Evolutionary conservation across 1,139 yeast species (phyloP).

Genomic region (Nakaseomyces kungkrabaensis): DNA sequence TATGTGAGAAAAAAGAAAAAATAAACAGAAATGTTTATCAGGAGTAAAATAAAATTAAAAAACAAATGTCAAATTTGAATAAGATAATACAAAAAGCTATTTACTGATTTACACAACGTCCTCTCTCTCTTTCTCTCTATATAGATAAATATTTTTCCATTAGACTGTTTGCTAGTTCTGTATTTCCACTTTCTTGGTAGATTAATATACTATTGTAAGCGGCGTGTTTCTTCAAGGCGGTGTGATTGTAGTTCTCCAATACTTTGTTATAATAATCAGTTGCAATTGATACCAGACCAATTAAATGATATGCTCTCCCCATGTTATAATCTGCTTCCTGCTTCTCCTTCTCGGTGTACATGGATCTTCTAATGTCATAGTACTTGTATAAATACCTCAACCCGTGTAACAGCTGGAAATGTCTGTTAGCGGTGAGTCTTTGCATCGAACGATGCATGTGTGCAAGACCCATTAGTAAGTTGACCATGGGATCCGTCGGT

Average conservation of each 20-base stretch:
- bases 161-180: constrained; percentile 48
- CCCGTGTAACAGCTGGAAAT: constrained; percentile 80
- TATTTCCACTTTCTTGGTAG: constrained; percentile 67
- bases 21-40: no score
- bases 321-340: constrained; percentile 80
- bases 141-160: constrained; percentile 49
- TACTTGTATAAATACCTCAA: constrained; percentile 69
- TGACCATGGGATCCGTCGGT: constrained; percentile 68
- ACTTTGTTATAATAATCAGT: constrained; percentile 62
- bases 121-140: constrained; percentile 4
- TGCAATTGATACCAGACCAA: constrained; percentile 70
- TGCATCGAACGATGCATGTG: constrained; percentile 92
- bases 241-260: constrained; percentile 36
- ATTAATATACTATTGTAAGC: constrained; percentile 77
- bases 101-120: no score
- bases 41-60: no score
- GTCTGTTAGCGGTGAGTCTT: constrained; percentile 75
- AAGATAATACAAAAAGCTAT: no score
- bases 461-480: constrained; percentile 64
- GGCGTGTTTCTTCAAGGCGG: constrained; percentile 61
- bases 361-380: constrained; percentile 34
- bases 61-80: no score
- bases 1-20: no score
- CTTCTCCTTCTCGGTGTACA: constrained; percentile 37
- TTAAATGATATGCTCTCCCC: constrained; percentile 75